Evolutionary conservation across 345 rosid species (phyloP).

Genomic region (Xanthoceras sorbifolium): DNA sequence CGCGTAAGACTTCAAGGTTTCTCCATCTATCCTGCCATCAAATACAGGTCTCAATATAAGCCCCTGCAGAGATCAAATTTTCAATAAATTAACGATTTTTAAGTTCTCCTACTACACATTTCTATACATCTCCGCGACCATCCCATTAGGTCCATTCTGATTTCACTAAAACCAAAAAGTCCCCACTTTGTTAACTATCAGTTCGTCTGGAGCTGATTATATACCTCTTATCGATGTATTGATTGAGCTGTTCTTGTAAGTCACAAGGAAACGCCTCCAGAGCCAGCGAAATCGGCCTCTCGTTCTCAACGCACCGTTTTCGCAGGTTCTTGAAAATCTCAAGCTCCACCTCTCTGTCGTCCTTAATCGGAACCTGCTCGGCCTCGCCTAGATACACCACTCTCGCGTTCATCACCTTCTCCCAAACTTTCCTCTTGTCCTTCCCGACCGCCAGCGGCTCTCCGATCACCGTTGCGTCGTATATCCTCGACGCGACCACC

Average conservation of each 20-base stretch:
- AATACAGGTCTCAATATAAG: conserved; percentile 21
- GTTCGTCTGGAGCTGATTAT: not conserved
- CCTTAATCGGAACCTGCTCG: conserved; percentile 80
- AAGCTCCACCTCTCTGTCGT: conserved; percentile 79
- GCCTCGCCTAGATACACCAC: conserved; percentile 86
- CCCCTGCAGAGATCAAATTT: not conserved
- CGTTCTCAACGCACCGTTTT: conserved; percentile 56
- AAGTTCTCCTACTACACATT: not conserved
- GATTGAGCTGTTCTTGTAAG: conserved; percentile 63
- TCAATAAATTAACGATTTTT: not conserved
- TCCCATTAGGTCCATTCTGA: too few relatives aligned
- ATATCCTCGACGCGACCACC: conserved; percentile 59
- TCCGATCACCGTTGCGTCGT: conserved; percentile 85
- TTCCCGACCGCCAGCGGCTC: conserved; percentile 91
- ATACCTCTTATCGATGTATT: conserved; percentile 63
- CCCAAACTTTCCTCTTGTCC: conserved; percentile 84
- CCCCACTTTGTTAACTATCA: too few relatives aligned
- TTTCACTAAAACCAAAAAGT: too few relatives aligned
- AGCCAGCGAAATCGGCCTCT: conserved; percentile 62
- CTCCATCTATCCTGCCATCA: conserved; percentile 75
- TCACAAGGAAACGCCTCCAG: conserved; percentile 79
- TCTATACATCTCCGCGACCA: not conserved
- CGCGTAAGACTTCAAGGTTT: conserved; percentile 53
- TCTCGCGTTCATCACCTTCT: conserved; percentile 78
- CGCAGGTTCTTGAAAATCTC: conserved; percentile 65